These are phyloP conservation scores for Epichloe coenophiala DNA, from an alignment of 2,329 filamentous ascomycete genomes.

Conservation along the genomic window DNA sequence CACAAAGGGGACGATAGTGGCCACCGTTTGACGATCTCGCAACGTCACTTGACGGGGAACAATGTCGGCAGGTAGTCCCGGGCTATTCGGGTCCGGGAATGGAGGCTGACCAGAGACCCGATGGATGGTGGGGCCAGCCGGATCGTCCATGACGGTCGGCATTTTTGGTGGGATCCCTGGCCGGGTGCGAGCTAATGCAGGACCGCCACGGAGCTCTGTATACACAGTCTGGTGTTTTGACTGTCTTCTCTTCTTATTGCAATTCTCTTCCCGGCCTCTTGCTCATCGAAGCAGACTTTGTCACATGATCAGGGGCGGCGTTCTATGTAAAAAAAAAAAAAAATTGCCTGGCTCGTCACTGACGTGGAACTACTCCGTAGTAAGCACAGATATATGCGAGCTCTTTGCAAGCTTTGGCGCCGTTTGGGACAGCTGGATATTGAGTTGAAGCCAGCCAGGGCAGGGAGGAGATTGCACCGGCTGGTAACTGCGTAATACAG, in stretches of 20 bases:
- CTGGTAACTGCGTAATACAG: no score
- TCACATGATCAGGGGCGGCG: no score
- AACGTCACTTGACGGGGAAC: constrained; percentile 65
- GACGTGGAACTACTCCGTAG: no score
- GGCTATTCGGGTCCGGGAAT: constrained; percentile 47
- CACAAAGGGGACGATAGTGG: constrained; percentile 71
- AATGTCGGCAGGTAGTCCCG: constrained; percentile 55
- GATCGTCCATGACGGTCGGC: constrained; percentile 71
- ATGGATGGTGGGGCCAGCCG: constrained; percentile 55
- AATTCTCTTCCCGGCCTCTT: not conserved
- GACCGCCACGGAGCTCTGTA: not conserved
- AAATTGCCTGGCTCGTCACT: no score
- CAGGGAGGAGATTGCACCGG: no score
- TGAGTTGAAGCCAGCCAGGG: no score
- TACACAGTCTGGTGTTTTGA: no score
- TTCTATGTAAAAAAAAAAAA: no score
- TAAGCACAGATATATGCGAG: no score
- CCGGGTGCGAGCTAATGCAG: not conserved
- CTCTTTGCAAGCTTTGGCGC: no score
- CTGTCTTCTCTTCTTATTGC: not conserved
- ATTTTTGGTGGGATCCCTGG: constrained; percentile 27
- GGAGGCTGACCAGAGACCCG: constrained; percentile 53
- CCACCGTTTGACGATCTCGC: constrained; percentile 69
- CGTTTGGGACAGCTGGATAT: no score
- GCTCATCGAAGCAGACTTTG: not conserved